Conservation (phyloP, 2,329 filamentous ascomycete genomes). For the Fusarium multiceps region DNA sequence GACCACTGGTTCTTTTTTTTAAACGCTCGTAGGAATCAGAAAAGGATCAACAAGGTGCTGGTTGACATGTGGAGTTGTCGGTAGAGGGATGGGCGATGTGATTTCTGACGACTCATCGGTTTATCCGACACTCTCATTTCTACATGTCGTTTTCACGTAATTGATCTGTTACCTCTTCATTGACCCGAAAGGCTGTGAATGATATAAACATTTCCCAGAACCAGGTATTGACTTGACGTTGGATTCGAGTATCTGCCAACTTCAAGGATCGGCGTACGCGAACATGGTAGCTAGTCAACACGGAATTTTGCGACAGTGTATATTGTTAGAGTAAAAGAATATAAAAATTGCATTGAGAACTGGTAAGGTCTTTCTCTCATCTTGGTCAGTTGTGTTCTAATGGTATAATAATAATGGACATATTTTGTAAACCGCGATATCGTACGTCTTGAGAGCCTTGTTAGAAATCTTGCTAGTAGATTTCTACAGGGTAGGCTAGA, state of each 20-base stretch:
- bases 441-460: neutral
- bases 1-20: neutral
- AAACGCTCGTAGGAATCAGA: neutral
- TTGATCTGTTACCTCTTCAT: neutral
- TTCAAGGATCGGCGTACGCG: neutral
- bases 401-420: neutral
- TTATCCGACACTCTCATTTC: neutral
- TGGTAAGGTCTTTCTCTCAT: neutral
- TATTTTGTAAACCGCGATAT: neutral
- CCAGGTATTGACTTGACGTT: neutral
- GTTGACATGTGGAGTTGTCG: conserved; percentile 1
- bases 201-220: neutral
- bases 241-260: neutral
- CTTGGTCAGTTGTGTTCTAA: neutral
- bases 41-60: neutral
- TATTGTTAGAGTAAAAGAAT: neutral
- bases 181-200: neutral
- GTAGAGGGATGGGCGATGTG: neutral
- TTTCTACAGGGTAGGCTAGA: neutral
- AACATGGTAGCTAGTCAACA: neutral
- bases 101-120: neutral
- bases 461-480: neutral
- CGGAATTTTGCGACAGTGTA: neutral
- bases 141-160: neutral
- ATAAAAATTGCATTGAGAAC: neutral